Evolutionary conservation across 176 grass and related monocot species (phyloP).

Genomic region (Neostapfia colusana): DNA sequence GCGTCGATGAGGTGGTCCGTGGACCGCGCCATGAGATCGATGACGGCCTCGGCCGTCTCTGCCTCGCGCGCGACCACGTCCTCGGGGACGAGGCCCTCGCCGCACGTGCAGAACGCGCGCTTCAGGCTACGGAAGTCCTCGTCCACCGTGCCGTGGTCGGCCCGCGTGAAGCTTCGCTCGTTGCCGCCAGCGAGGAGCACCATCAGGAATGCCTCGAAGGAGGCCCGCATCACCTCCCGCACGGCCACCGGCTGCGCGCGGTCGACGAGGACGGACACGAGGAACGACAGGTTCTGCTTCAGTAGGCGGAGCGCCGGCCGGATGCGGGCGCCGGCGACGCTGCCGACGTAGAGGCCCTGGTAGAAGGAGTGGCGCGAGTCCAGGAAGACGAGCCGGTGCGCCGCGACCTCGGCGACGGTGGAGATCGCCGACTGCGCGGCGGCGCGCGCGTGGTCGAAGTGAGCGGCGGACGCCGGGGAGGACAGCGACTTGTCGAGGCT

Average conservation of each 20-base stretch:
- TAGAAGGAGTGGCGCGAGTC: constrained; percentile 62
- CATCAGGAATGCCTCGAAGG: constrained; percentile 74
- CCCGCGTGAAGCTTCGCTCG: constrained; percentile 56
- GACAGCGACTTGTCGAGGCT: constrained; percentile 57
- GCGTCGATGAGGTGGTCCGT: constrained; percentile 70
- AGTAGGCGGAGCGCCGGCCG: constrained; percentile 56
- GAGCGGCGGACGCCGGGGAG: constrained; percentile 12
- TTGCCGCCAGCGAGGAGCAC: constrained; percentile 70
- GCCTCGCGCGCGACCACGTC: constrained; percentile 62
- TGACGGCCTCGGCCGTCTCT: constrained; percentile 50
- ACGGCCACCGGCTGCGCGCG: constrained; percentile 59
- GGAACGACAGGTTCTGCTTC: constrained; percentile 77
- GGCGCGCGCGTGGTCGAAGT: constrained; percentile 50
- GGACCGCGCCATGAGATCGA: constrained; percentile 58
- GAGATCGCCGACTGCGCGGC: constrained; percentile 57
- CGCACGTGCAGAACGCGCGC: constrained; percentile 73
- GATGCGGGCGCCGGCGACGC: constrained; percentile 54
- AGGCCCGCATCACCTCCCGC: constrained; percentile 65
- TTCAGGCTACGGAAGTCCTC: constrained; percentile 81
- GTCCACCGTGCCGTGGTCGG: constrained; percentile 55
- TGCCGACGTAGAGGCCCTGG: constrained; percentile 53
- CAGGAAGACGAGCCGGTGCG: constrained; percentile 71
- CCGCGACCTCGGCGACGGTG: constrained; percentile 68
- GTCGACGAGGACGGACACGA: constrained; percentile 58
- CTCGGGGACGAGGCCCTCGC: constrained; percentile 62